phyloP scores from a whole-genome alignment of 768 basidiomycete species.

The Phanerochaete sordida region DNA sequence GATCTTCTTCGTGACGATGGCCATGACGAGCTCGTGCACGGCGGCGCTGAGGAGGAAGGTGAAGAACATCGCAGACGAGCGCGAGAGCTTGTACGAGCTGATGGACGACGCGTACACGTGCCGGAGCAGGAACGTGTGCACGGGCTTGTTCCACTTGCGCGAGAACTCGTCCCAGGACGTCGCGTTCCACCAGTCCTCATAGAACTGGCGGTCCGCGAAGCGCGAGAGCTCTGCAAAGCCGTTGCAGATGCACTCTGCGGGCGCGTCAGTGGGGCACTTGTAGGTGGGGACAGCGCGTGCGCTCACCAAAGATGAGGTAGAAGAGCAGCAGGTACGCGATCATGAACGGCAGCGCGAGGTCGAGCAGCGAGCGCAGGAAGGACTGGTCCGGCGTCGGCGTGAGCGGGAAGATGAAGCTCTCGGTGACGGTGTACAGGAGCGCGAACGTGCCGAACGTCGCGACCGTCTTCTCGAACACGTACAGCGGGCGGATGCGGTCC shows the following conservation, averaged over 20 bases:
- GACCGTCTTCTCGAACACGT: slow-evolving; percentile 64
- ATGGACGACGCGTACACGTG: slow-evolving; percentile 95
- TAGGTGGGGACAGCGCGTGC: too few relatives aligned
- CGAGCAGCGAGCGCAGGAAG: slow-evolving; percentile 72
- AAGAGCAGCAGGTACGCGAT: slow-evolving; percentile 85
- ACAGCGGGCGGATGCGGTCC: slow-evolving; percentile 67
- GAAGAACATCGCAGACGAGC: slow-evolving; percentile 79
- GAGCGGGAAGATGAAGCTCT: slow-evolving; percentile 88
- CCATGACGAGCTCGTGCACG: slow-evolving; percentile 96
- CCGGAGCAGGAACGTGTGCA: slow-evolving; percentile 87
- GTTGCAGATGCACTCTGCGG: slow-evolving; percentile 90
- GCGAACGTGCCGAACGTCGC: slow-evolving; percentile 97
- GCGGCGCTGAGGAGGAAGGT: slow-evolving; percentile 91
- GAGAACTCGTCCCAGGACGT: slow-evolving; percentile 97
- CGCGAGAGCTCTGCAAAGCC: slow-evolving; percentile 90
- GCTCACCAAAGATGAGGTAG: slow-evolving; percentile 78
- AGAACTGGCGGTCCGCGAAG: slow-evolving; percentile 97
- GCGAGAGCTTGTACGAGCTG: slow-evolving; percentile 68
- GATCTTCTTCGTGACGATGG: slow-evolving; percentile 89
- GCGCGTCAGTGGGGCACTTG: slow-evolving; percentile 9
- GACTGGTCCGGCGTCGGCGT: slow-evolving; percentile 67
- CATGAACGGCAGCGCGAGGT: slow-evolving; percentile 92
- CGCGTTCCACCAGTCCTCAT: slow-evolving; percentile 99
- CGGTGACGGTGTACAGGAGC: slow-evolving; percentile 89
- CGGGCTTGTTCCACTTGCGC: slow-evolving; percentile 98